Percentiles rank a stretch among this genome's conserved stretches.
Conservation (phyloP, 2,329 filamentous ascomycete species). For the Fusarium newnesense region DNA sequence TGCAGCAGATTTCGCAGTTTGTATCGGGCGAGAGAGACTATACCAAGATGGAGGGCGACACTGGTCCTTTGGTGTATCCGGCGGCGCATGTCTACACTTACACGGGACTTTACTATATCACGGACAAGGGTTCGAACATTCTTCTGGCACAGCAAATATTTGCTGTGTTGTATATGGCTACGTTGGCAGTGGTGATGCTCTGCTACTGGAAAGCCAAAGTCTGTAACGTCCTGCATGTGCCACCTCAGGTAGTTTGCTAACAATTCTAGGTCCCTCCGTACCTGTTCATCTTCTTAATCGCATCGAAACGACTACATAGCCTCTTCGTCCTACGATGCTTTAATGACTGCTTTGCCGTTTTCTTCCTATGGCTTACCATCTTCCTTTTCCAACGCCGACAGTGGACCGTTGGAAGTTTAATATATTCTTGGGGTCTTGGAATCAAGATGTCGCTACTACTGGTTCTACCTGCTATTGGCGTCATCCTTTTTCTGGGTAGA, state of each 20-base stretch:
- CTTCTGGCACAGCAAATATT: slow-evolving; percentile 86
- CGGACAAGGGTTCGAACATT: slow-evolving; percentile 80
- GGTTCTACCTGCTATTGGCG: slow-evolving; percentile 80
- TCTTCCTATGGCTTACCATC: slow-evolving; percentile 86
- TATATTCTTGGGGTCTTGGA: slow-evolving; percentile 84
- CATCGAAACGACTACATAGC: slow-evolving; percentile 93
- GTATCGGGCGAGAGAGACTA: slow-evolving; percentile 90
- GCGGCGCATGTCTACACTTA: slow-evolving; percentile 95
- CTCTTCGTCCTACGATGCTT: slow-evolving; percentile 93
- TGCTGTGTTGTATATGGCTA: slow-evolving; percentile 79
- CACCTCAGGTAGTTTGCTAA: background rate
- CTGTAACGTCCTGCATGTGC: slow-evolving; percentile 25
- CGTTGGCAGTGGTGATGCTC: slow-evolving; percentile 79
- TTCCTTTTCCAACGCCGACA: slow-evolving; percentile 77
- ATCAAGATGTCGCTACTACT: slow-evolving; percentile 95
- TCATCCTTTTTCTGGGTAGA: slow-evolving; percentile 78
- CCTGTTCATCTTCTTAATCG: slow-evolving; percentile 82
- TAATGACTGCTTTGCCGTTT: slow-evolving; percentile 91
- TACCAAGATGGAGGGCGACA: slow-evolving; percentile 83
- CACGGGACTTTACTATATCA: slow-evolving; percentile 79
- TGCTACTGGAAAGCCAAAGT: slow-evolving; percentile 83
- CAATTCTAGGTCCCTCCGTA: slow-evolving; percentile 78
- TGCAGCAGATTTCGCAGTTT: slow-evolving; percentile 88
- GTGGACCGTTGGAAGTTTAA: slow-evolving; percentile 78
- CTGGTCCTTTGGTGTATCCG: slow-evolving; percentile 94